These are phyloP conservation scores for Mortierella sp. DNA, from an alignment of 371 early-diverging fungal genomes.

Conservation along the genomic window DNA sequence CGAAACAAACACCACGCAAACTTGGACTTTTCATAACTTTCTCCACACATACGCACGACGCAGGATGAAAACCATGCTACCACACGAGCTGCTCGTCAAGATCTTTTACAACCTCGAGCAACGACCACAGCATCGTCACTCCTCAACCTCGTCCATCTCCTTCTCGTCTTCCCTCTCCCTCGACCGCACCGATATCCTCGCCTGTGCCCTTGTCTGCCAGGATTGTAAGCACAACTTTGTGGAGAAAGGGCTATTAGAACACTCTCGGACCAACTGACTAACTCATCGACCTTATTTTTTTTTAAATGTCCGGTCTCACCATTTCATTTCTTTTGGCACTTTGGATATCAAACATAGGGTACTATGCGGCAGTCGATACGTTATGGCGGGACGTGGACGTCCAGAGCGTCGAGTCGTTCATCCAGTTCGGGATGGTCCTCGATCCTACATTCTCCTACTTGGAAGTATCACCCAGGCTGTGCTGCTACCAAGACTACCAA, in stretches of 20 bases:
- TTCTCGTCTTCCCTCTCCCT: constrained; percentile 34
- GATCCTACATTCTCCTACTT: constrained; percentile 33
- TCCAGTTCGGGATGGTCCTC: constrained; percentile 30
- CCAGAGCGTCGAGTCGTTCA: constrained; percentile 42
- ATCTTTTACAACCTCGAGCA: constrained; percentile 47
- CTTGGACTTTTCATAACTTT: neutral
- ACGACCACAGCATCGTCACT: constrained; percentile 39
- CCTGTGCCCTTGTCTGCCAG: constrained; percentile 50
- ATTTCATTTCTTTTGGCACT: neutral
- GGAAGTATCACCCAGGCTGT: neutral
- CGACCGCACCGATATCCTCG: constrained; percentile 31
- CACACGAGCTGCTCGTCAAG: constrained; percentile 52
- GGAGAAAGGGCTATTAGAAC: neutral
- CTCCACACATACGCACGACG: neutral
- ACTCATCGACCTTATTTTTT: neutral
- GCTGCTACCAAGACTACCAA: neutral
- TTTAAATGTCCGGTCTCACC: neutral
- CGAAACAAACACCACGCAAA: neutral
- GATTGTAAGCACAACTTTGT: constrained; percentile 31
- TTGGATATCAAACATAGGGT: too few species aligned
- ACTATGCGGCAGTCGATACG: constrained; percentile 51
- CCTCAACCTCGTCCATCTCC: constrained; percentile 34
- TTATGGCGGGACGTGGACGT: constrained; percentile 48
- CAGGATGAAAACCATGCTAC: constrained; percentile 8
- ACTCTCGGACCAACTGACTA: neutral